Conservation (phyloP, 1,284 basidiomycete genomes). For the Pseudozyma sp. region DNA sequence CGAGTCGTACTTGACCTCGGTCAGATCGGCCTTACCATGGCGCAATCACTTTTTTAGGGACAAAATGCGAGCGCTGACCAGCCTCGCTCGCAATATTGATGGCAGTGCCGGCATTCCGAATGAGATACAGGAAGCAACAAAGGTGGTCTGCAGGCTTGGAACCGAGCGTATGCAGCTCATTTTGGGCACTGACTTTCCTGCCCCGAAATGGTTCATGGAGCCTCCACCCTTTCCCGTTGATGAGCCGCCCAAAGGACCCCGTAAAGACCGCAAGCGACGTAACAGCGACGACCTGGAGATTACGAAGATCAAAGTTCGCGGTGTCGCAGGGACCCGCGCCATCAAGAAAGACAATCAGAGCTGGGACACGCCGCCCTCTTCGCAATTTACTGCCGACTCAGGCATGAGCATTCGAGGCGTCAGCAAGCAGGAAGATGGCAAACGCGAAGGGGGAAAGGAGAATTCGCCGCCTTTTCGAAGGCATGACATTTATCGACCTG, state of each 20-base stretch:
- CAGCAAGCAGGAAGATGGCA: no score
- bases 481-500: no score
- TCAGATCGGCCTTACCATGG: background rate
- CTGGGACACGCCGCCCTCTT: no score
- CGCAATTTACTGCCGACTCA: no score
- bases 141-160: background rate
- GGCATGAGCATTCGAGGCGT: no score
- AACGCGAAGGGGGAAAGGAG: no score
- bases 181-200: background rate
- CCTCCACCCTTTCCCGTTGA: conserved; percentile 12
- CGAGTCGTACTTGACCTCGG: conserved; percentile 2
- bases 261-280: background rate
- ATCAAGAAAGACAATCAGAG: no score
- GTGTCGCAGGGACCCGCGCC: no score
- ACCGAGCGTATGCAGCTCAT: background rate
- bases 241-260: background rate
- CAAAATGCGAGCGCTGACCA: background rate
- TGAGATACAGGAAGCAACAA: conserved; percentile 12
- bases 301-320: no score
- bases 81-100: conserved; percentile 1
- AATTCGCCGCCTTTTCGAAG: no score
- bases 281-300: no score
- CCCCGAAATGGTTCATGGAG: conserved; percentile 15
- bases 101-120: background rate
- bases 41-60: background rate